These are phyloP conservation scores for Umbelopsis ramanniana DNA, from an alignment of 192 early-diverging fungal genomes.

Conservation along the genomic window DNA sequence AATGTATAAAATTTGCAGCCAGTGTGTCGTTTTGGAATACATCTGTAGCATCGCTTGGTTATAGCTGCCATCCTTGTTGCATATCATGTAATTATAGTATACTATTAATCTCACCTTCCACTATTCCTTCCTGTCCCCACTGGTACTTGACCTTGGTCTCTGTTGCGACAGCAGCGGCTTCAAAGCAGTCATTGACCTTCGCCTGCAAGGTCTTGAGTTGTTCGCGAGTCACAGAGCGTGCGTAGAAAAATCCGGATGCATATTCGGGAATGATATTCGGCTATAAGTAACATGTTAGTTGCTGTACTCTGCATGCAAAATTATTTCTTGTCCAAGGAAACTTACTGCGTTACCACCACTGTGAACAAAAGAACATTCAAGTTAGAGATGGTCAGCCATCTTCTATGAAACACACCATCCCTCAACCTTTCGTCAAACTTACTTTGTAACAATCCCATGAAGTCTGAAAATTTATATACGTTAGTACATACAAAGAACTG, in stretches of 20 bases:
- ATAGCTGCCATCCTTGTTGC: background rate
- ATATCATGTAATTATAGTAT: background rate
- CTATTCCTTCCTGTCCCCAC: constrained; percentile 40
- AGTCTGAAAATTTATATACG: constrained; percentile 35
- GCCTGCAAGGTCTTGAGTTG: constrained; percentile 48
- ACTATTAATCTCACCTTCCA: constrained; percentile 40
- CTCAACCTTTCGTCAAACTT: background rate
- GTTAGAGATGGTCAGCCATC: too few relatives aligned
- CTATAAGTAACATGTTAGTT: constrained; percentile 17
- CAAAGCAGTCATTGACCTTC: constrained; percentile 52
- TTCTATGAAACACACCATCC: too few relatives aligned
- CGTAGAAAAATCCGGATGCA: constrained; percentile 48
- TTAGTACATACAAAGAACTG: too few relatives aligned
- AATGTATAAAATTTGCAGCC: constrained; percentile 46
- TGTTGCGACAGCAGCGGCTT: constrained; percentile 59
- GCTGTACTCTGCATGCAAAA: background rate
- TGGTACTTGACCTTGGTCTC: constrained; percentile 55
- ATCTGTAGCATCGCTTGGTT: constrained; percentile 43
- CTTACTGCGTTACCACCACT: constrained; percentile 49
- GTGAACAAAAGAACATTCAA: constrained; percentile 25
- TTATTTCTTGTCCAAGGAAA: background rate
- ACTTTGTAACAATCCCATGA: constrained; percentile 65
- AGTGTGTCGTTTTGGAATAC: constrained; percentile 66
- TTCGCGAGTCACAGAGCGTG: constrained; percentile 51
- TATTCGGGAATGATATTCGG: constrained; percentile 65